Base-by-base conservation (phyloP, 2,329 filamentous ascomycete species). In the Cytospora piceicola region DNA sequence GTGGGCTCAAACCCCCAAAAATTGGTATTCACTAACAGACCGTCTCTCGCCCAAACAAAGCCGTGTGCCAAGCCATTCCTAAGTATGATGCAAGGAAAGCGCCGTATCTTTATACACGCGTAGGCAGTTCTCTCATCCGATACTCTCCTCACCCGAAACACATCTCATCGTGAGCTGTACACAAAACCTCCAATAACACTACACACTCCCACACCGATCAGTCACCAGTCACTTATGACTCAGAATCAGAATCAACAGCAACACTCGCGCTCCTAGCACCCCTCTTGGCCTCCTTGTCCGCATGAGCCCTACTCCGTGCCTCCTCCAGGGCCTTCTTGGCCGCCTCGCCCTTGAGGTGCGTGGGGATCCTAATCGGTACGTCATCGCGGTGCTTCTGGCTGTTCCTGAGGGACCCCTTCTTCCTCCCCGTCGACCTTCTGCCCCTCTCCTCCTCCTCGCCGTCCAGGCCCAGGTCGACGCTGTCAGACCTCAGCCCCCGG, bases 231-330 rank as follows among this genome's bases (percentile, higher is more conserved):
- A 15, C 42, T 20, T n/a, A 14, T 66, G 56, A 66, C 4, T 61
- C 65, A 20, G 61, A 61, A 6, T 64, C 65, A 8, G 65, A 67
- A 53, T 67, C 65, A 29, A 58, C 2, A 39, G 57, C 65, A 36
- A 64, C 58, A 24, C 61, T 64, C 1, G 53, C 58, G 6, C 61
- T 64, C 39, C 61, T 57, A 12, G 34, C 42, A 1, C 30, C 42
- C 24, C 49, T 27, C 14, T 42, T 58, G 8, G 39, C 24, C 27
- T 64, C 61, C 42, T 46, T n/a, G 42, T 15, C 42, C 24, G 17
- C 20, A 32, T 15, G 1, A 51, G 39, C 29, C 14, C 32, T 30
- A 12, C 32, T 24, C 24, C 56, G 22, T 15, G 59, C 54, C 64
- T 58, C 29, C 8, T 12, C 46, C 14, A 58, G 58, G n/a, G 53